Conservation (phyloP, 257 asterid species). For the Forsythia viridissima region DNA sequence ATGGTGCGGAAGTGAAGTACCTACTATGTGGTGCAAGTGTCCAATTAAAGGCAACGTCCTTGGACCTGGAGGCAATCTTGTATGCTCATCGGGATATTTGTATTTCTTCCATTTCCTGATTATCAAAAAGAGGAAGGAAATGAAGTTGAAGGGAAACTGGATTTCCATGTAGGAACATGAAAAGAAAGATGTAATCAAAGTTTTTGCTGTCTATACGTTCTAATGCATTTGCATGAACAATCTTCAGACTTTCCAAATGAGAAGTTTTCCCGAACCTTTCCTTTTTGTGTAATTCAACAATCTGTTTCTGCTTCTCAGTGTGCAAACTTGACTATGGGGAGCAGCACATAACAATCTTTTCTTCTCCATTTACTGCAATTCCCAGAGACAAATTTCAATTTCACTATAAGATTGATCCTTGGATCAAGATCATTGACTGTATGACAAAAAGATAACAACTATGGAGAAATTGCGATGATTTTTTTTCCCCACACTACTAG, state of each 20-base stretch:
- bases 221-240: neutral
- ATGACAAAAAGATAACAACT: too few relatives aligned
- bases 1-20: slow-evolving; percentile 11
- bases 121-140: neutral
- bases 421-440: slow-evolving; percentile 1
- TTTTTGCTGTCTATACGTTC: neutral
- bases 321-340: slow-evolving; percentile 5
- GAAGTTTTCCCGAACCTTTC: slow-evolving; percentile 2
- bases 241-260: neutral
- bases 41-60: slow-evolving; percentile 38
- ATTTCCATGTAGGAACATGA: slow-evolving; percentile 8
- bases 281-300: neutral
- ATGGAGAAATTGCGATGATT: too few relatives aligned
- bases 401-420: slow-evolving; percentile 16
- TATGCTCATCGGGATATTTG: neutral
- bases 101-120: neutral
- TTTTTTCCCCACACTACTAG: too few relatives aligned
- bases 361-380: slow-evolving; percentile 20
- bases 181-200: neutral
- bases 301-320: slow-evolving; percentile 9
- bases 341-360: slow-evolving; percentile 20
- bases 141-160: slow-evolving; percentile 23
- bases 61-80: slow-evolving; percentile 42
- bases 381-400: neutral
- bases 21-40: slow-evolving; percentile 20